These are phyloP conservation scores for Megacollybia marginata DNA, from an alignment of 768 basidiomycete genomes.

Conservation along the genomic window DNA sequence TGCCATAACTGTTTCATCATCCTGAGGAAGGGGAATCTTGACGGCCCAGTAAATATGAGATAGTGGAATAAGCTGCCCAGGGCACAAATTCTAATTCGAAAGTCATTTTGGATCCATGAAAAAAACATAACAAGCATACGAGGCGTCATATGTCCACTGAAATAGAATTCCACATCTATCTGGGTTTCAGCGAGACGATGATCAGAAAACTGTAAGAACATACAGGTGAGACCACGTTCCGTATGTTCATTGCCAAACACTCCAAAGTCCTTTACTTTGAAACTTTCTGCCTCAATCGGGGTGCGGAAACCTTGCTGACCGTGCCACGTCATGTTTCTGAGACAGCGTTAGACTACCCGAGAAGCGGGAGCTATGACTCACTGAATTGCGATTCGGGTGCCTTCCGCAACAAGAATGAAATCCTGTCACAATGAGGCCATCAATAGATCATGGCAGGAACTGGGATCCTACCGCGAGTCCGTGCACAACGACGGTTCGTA, in stretches of 20 bases:
- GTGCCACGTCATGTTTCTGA: slow-evolving; percentile 44
- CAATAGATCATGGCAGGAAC: slow-evolving; percentile 2
- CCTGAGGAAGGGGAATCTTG: slow-evolving; percentile 36
- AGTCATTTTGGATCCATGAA: neutral
- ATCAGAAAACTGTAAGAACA: neutral
- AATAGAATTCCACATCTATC: slow-evolving; percentile 49
- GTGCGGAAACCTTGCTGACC: slow-evolving; percentile 63
- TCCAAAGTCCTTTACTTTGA: slow-evolving; percentile 57
- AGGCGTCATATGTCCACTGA: slow-evolving; percentile 54
- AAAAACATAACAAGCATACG: slow-evolving; percentile 24
- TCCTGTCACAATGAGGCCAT: slow-evolving; percentile 16
- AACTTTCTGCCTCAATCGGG: slow-evolving; percentile 50
- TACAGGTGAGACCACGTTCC: slow-evolving; percentile 62
- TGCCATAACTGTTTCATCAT: neutral
- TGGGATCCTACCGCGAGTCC: slow-evolving; percentile 48
- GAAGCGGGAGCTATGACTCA: slow-evolving; percentile 10
- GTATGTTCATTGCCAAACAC: slow-evolving; percentile 53
- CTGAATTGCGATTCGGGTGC: slow-evolving; percentile 50
- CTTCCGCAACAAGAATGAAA: slow-evolving; percentile 36
- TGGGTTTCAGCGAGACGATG: neutral
- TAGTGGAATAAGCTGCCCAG: slow-evolving; percentile 36
- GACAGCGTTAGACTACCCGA: neutral
- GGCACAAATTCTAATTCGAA: slow-evolving; percentile 37
- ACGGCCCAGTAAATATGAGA: slow-evolving; percentile 37
- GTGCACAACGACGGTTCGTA: slow-evolving; percentile 57